Percentiles rank a stretch among this genome's conserved stretches.
Conservation (phyloP, 2,329 filamentous ascomycete species). For the Beauveria australis region DNA sequence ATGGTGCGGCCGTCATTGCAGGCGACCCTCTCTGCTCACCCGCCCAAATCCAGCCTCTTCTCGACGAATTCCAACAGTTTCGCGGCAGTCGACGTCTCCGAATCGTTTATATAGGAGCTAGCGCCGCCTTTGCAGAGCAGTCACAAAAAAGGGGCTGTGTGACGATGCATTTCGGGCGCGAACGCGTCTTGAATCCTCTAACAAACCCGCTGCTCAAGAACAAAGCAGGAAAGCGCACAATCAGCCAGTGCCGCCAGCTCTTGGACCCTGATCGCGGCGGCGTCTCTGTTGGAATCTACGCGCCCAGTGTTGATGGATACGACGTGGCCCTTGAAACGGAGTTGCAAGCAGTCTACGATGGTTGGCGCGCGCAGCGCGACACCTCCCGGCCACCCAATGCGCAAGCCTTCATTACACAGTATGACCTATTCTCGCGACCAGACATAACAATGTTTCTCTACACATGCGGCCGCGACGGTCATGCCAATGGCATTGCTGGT, state of each 20-base stretch:
- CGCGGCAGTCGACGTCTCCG: conserved; percentile 7
- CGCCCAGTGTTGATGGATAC: conserved; percentile 6
- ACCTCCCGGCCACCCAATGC: conserved; percentile 1
- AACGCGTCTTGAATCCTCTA: conserved; percentile 15
- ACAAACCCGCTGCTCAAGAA: conserved; percentile 14
- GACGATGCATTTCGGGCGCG: conserved; percentile 15
- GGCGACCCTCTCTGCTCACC: conserved; percentile 15
- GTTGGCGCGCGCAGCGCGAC: conserved; percentile 14
- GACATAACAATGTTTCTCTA: conserved; percentile 14
- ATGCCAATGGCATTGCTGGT: conserved; percentile 15
- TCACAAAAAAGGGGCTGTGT: conserved; percentile 12
- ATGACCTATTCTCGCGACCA: conserved; percentile 15
- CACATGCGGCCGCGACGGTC: conserved; percentile 10
- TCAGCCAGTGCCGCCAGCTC: conserved; percentile 16
- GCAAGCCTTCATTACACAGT: conserved; percentile 17
- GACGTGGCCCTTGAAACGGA: conserved; percentile 13
- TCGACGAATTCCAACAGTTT: conserved; percentile 14
- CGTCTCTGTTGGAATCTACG: conserved; percentile 10
- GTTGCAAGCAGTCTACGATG: conserved; percentile 15
- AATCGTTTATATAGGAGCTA: conserved; percentile 16
- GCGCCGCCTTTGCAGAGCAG: conserved; percentile 13
- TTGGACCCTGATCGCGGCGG: conserved; percentile 14
- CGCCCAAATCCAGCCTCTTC: conserved; percentile 8
- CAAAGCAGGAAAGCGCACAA: conserved; percentile 16
- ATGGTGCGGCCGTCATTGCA: conserved; percentile 14